These are phyloP conservation scores for Hericium alpestre DNA, from an alignment of 768 basidiomycete genomes.

Conservation along the genomic window DNA sequence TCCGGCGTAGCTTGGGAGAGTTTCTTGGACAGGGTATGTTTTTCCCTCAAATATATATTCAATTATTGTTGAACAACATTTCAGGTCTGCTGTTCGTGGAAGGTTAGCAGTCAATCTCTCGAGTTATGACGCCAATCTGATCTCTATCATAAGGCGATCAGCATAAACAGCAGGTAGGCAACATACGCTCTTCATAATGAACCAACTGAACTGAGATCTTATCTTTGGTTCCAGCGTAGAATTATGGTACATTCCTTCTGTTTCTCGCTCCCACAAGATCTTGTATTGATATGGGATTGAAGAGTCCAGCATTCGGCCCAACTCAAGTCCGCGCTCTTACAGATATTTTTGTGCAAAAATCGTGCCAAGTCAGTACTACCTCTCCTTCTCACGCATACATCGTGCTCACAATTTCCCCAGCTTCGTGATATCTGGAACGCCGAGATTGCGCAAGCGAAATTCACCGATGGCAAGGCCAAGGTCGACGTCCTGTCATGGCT, in stretches of 20 bases:
- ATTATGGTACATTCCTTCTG: not conserved
- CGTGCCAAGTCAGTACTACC: not conserved
- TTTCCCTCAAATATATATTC: not conserved
- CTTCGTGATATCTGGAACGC: constrained; percentile 20
- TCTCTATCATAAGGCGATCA: not conserved
- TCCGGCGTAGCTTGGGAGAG: not conserved
- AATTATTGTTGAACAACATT: too few species aligned
- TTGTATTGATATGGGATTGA: not conserved
- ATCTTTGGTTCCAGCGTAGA: not conserved
- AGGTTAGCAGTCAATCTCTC: not conserved
- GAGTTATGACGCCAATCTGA: too few species aligned
- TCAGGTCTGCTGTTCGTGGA: constrained; percentile 3
- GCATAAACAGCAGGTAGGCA: constrained; percentile 3
- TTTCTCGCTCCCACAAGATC: not conserved
- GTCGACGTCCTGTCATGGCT: constrained; percentile 13
- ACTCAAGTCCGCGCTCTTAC: constrained; percentile 2
- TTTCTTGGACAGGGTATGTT: not conserved
- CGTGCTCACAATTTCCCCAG: constrained; percentile 3
- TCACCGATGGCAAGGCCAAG: constrained; percentile 3
- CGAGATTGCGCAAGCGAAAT: constrained; percentile 5
- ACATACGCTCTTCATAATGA: too few species aligned
- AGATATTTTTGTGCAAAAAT: not conserved
- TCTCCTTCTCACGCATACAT: too few species aligned
- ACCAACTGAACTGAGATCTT: too few species aligned
- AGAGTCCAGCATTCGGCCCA: constrained; percentile 5